Evolutionary conservation across 108 stramenopile genomes (phyloP).

Genomic region (Ochromonas danica): DNA sequence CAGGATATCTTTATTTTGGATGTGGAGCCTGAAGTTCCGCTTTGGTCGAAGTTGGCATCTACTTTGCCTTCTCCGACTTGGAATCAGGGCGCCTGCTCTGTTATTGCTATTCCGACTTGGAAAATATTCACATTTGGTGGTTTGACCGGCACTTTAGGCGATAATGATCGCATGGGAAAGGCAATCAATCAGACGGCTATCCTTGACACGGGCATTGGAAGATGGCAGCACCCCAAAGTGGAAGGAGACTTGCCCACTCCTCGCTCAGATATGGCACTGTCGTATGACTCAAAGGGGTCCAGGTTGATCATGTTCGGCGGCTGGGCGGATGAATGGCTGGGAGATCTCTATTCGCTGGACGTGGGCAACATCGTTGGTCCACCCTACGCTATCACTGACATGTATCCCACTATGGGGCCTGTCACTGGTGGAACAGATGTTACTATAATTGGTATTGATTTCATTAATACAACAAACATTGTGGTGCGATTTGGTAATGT

Average conservation of each 20-base stretch:
- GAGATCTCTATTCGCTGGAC: slow-evolving; percentile 59
- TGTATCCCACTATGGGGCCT: slow-evolving; percentile 60
- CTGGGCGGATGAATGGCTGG: slow-evolving; percentile 70
- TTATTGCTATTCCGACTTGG: slow-evolving; percentile 73
- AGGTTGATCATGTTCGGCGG: slow-evolving; percentile 70
- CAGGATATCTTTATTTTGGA: slow-evolving; percentile 69
- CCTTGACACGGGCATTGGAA: slow-evolving; percentile 59
- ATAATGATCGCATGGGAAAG: slow-evolving; percentile 56
- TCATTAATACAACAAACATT: slow-evolving; percentile 47
- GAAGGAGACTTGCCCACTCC: slow-evolving; percentile 58
- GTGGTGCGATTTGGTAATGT: slow-evolving; percentile 60
- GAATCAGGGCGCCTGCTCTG: slow-evolving; percentile 66
- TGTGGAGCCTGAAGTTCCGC: slow-evolving; percentile 21
- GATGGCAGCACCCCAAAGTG: slow-evolving; percentile 56
- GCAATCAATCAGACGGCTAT: slow-evolving; percentile 32
- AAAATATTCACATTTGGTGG: slow-evolving; percentile 78
- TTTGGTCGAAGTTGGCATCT: not conserved
- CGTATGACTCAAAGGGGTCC: slow-evolving; percentile 12
- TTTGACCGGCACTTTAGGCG: slow-evolving; percentile 61
- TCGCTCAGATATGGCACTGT: slow-evolving; percentile 62
- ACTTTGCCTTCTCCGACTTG: slow-evolving; percentile 53
- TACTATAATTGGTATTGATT: slow-evolving; percentile 62
- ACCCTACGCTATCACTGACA: slow-evolving; percentile 64
- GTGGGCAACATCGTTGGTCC: slow-evolving; percentile 72
- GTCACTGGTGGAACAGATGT: slow-evolving; percentile 65